These are phyloP conservation scores for Medicago arabica DNA, from an alignment of 306 rosid genomes.

Conservation along the genomic window DNA sequence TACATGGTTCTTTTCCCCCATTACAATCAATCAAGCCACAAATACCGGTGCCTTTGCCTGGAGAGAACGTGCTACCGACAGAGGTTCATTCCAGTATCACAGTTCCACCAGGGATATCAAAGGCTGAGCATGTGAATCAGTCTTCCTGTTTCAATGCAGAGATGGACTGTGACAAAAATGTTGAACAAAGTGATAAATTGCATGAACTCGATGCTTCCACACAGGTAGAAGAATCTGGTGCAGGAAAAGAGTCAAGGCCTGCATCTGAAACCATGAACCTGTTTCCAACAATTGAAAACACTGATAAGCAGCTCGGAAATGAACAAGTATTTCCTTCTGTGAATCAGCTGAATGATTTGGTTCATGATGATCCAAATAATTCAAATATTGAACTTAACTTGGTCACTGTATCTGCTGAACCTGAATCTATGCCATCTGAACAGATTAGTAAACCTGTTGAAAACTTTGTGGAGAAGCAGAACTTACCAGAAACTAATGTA, in stretches of 20 bases:
- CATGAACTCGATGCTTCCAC: constrained; percentile 40
- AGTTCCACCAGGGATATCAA: constrained; percentile 35
- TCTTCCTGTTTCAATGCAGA: constrained; percentile 26
- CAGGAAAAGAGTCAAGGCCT: constrained; percentile 30
- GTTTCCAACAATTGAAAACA: constrained; percentile 37
- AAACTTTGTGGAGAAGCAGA: constrained; percentile 41
- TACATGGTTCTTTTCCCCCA: constrained; percentile 38
- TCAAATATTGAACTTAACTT: constrained; percentile 48
- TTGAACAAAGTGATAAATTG: constrained; percentile 39
- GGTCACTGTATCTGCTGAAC: constrained; percentile 46
- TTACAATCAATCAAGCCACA: constrained; percentile 46
- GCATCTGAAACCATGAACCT: constrained; percentile 42
- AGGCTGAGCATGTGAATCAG: constrained; percentile 36
- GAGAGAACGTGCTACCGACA: constrained; percentile 37
- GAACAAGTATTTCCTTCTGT: constrained; percentile 33
- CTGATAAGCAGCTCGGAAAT: constrained; percentile 35
- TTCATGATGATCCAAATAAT: constrained; percentile 40
- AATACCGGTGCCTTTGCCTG: constrained; percentile 27
- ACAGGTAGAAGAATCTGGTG: constrained; percentile 43
- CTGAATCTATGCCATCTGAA: constrained; percentile 36
- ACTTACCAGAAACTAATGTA: constrained; percentile 22
- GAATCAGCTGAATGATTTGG: constrained; percentile 42
- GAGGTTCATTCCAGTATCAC: constrained; percentile 6
- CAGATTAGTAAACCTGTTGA: constrained; percentile 38
- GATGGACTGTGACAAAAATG: constrained; percentile 29